phyloP scores from a whole-genome alignment of 768 basidiomycete species.

The Suillus weaverae region DNA sequence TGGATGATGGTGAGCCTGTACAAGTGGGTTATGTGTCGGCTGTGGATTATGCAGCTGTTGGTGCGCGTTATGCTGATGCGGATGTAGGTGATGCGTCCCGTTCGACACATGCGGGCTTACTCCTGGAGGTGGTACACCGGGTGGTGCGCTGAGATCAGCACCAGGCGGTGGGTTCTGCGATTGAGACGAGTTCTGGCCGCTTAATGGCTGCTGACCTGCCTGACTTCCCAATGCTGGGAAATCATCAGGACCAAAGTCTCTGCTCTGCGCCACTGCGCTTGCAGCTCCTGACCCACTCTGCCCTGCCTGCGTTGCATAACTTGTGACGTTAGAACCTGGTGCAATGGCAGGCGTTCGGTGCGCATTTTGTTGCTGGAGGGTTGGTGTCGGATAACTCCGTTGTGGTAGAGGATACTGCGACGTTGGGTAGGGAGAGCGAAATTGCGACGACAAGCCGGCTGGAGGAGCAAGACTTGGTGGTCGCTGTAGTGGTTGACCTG shows the following conservation, averaged over 20 bases:
- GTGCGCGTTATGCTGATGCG: constrained; percentile 37
- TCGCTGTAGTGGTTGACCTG: constrained; percentile 81
- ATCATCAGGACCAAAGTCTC: constrained; percentile 78
- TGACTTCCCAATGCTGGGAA: constrained; percentile 84
- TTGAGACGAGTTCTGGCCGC: constrained; percentile 29
- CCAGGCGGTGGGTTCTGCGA: constrained; percentile 32
- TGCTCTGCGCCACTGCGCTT: constrained; percentile 14
- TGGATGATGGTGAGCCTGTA: constrained; percentile 51
- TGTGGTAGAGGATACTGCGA: constrained; percentile 34
- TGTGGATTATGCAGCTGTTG: constrained; percentile 28
- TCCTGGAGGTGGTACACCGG: constrained; percentile 44
- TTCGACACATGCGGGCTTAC: constrained; percentile 35
- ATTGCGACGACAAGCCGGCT: constrained; percentile 61
- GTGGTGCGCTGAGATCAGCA: constrained; percentile 51
- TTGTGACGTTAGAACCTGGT: constrained; percentile 45
- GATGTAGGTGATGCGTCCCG: constrained; percentile 36
- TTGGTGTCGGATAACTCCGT: constrained; percentile 37
- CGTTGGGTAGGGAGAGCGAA: constrained; percentile 51
- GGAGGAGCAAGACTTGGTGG: constrained; percentile 73
- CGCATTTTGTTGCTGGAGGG: constrained; percentile 52
- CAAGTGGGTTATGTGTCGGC: constrained; percentile 16
- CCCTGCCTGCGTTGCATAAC: constrained; percentile 83
- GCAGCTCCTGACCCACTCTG: constrained; percentile 36
- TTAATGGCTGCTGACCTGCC: constrained; percentile 33
- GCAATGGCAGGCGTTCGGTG: constrained; percentile 56